Evolutionary conservation across 192 early-diverging fungal species (phyloP), one percentile per base, ranked within the genome.

Genomic region (Kappamyces sp.): DNA sequence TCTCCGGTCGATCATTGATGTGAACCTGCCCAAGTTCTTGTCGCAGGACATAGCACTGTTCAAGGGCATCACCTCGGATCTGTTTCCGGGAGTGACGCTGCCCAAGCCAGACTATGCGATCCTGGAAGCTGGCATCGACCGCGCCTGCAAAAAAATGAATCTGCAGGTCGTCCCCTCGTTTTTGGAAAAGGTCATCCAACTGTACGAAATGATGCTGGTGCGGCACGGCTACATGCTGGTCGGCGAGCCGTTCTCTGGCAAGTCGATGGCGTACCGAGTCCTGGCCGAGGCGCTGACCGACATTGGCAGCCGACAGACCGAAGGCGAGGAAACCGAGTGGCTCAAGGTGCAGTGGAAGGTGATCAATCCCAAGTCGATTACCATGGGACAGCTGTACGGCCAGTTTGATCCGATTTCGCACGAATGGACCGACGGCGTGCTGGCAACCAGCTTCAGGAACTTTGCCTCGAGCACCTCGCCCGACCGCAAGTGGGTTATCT

Each of bases 181-280:
- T 55, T 49, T 76, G n/a, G 81, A 84, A 60, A 81, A 80, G 52
- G 79, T 81, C 50, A 81, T 84, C 47, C 81, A 84, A 49, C 61
- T 84, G 1, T 84, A 84, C 54, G 81, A 84, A 53, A 84, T 80
- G 75, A 84, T 81, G 76, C 70, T 79, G 15, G 81, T 84, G 3
- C 67, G 81, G 29, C 81, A 84, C 65, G 81, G 81, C 1, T 79
- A 76, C 60, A 84, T 84, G 81, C 55, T 84, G 6, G 81, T 84
- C 12, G 81, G 81, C 4, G 79, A 75, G 62, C 78, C 81, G 2
- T 79, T 76, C 66, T 65, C 72, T 5, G 81, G 81, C 11, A 84
- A 84, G 49, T 81, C 77, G 12, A 70, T 62, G 5, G 78, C 81
- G 7, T 84, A 84, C 60, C 59, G 75, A 30, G 81, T 84, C 11